Evolutionary conservation across 2,329 filamentous ascomycete species (phyloP), one percentile per base, ranked within the genome.

Genomic region (Nemania sp.): DNA sequence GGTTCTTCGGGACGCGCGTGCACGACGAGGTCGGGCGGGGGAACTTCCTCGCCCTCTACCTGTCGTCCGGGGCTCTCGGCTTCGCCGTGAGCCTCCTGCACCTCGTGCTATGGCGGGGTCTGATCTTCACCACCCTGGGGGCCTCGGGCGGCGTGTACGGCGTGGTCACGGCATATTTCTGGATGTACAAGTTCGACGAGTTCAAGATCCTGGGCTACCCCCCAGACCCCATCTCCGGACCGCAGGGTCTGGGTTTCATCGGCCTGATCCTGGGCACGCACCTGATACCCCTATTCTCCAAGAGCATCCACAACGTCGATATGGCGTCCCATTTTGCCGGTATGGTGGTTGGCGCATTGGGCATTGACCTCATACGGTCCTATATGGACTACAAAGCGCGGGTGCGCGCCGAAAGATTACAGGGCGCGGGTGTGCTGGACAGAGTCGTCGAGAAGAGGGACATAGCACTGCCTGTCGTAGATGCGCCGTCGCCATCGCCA

Each of bases 11-110:
- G 21, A 82, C 83, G 10, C 79, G 82, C 1, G 78, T 91, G 35
- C 88, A 91, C 74, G 87, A 91, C 63, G 87, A 91, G 67, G 77
- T 91, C 25, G 89, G 88, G 11, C 81, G 89, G 11, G 87, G 83
- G 13, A 81, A 84, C 57, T 91, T 92, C 75, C 76, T 92, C 18
- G 83, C 87, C n/a, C 76, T 90, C 34, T 91, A 88, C 73, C 65
- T 89, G 34, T 77, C 81, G 7, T 81, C 81, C 6, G 89, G 88
- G 54, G 78, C 80, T 1, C 45, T 86, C 1, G 86, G 84, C 9
- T 86, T 84, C 60, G 81, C 87, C 62, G 77, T 80, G n/a, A 86
- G 84, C 46, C 76, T 92, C 60, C 68, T 77, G 29, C 74, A 75
- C 48, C 78, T 83, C 59, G 81, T 83, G 48, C 71, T 83, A 54